Conservation (phyloP, 2,329 filamentous ascomycete genomes). For the Trichoderma polysporum region DNA sequence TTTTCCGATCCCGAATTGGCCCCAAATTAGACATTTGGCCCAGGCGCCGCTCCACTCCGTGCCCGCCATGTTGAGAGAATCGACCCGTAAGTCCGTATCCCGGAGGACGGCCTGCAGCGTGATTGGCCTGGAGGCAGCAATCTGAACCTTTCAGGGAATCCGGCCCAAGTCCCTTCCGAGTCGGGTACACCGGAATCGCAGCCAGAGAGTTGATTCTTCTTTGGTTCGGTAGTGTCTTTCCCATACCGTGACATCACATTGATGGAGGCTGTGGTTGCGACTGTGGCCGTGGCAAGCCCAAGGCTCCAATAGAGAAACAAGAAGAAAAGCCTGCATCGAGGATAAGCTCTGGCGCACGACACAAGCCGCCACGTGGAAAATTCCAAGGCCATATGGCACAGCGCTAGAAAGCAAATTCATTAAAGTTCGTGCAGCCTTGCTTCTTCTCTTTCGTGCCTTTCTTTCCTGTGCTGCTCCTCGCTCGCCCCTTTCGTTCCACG, state of each 20-base stretch:
- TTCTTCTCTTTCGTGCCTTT: neutral
- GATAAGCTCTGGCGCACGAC: neutral
- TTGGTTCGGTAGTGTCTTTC: neutral
- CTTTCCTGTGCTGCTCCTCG: neutral
- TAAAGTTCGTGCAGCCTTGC: neutral
- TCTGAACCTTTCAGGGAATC: conserved; percentile 11
- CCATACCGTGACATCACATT: conserved; percentile 7
- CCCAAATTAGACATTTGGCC: neutral
- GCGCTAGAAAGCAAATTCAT: neutral
- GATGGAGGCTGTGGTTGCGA: neutral
- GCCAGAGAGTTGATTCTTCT: neutral
- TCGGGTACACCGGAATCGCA: conserved; percentile 16
- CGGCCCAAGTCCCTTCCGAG: neutral
- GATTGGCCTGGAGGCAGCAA: conserved; percentile 7
- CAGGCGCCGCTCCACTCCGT: conserved; percentile 15
- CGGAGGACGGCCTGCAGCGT: conserved; percentile 12
- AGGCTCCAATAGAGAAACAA: neutral
- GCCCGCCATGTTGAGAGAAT: neutral
- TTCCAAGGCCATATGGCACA: neutral
- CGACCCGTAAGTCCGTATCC: conserved; percentile 11
- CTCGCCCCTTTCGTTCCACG: conserved; percentile 10
- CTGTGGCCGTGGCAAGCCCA: neutral
- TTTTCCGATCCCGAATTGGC: neutral
- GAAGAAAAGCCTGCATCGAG: neutral
- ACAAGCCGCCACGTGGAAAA: conserved; percentile 12